A percentile compares a stretch with the other conserved stretches of the same genome.
phyloP scores from a whole-genome alignment of 805 yeast genomes.

The Candida ponderosae region DNA sequence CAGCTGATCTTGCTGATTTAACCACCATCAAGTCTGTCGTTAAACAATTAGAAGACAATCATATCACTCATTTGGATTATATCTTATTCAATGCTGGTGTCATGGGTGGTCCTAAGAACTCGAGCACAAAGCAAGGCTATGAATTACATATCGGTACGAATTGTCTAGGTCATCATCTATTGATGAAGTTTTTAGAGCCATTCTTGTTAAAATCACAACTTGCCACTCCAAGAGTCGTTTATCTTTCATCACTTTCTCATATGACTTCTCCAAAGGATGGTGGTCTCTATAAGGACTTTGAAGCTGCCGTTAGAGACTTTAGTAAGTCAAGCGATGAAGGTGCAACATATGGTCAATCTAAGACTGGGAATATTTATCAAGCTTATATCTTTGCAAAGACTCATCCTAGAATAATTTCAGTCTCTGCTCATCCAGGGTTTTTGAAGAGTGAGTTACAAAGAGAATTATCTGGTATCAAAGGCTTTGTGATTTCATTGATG shows the following conservation, averaged over 20 bases:
- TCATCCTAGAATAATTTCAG: constrained; percentile 22
- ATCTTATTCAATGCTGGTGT: constrained; percentile 34
- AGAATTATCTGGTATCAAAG: constrained; percentile 2
- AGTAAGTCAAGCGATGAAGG: background rate
- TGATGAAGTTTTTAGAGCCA: constrained; percentile 29
- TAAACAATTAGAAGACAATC: constrained; percentile 10
- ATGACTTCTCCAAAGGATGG: constrained; percentile 20
- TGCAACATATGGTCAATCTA: constrained; percentile 35
- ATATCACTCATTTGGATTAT: constrained; percentile 17
- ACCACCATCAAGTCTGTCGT: constrained; percentile 26
- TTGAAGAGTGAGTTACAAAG: constrained; percentile 24
- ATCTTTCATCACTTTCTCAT: constrained; percentile 33
- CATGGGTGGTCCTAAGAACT: constrained; percentile 22
- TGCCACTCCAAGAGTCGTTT: constrained; percentile 28
- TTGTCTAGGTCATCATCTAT: constrained; percentile 29
- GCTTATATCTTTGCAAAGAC: constrained; percentile 26
- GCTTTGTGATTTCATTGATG: background rate
- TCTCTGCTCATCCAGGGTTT: constrained; percentile 30
- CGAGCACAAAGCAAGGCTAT: constrained; percentile 28
- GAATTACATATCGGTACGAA: constrained; percentile 36
- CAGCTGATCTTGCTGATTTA: constrained; percentile 28
- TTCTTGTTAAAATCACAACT: constrained; percentile 23
- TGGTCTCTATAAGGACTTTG: constrained; percentile 22
- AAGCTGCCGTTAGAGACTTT: constrained; percentile 5
- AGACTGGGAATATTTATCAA: constrained; percentile 31